Base-by-base conservation (phyloP, 768 basidiomycete species). In the Mycena metata region DNA sequence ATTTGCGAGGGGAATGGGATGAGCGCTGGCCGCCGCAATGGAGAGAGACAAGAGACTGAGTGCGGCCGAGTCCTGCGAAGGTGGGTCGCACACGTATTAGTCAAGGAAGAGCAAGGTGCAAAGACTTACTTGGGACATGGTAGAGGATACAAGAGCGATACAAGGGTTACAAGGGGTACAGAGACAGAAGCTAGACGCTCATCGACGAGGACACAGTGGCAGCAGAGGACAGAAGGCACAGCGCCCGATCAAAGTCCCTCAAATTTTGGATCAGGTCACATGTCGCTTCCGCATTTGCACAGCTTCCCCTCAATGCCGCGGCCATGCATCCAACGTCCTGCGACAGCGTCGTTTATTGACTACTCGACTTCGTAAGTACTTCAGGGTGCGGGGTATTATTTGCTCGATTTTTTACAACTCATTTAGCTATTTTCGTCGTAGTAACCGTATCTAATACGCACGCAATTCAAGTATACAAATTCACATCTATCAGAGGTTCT, bases 31-130 rank as follows among this genome's bases (percentile, higher is more conserved):
- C 11, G 90, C 90, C 10, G 86, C 90, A 43, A 89, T 81, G 67
- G 92, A 92, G 61, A 94, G 80, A 8, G 91, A 92, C 46, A 93
- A 85, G 23, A 93, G 81, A 73, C 90, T 91, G 47, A 70, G 68
- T 12, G 69, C 74, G 45, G 71, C 64, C 23, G 64, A 16, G 46
- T 74, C 71, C 64, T 71, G 43, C 68, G 45, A 47, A 64, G 39
- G 11, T 10, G 11, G 15, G 39, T 39, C 11, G 63, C 46, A 47
- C 52, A 68, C 67, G 67, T 65, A 72, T 72, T 60, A 71, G 69
- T 63, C 49, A 61, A 64, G 24, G 39, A 57, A 58, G 23, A 13
- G 6, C 26, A 1, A n/a, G 17, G 23, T 2, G 0, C 23, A 1
- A 12, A 35, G 64, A 52, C 64, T 49, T 66, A 72, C 70, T 62